These are phyloP conservation scores for Sporothrix inflata DNA, from an alignment of 2,329 filamentous ascomycete species.

Conservation along the genomic window DNA sequence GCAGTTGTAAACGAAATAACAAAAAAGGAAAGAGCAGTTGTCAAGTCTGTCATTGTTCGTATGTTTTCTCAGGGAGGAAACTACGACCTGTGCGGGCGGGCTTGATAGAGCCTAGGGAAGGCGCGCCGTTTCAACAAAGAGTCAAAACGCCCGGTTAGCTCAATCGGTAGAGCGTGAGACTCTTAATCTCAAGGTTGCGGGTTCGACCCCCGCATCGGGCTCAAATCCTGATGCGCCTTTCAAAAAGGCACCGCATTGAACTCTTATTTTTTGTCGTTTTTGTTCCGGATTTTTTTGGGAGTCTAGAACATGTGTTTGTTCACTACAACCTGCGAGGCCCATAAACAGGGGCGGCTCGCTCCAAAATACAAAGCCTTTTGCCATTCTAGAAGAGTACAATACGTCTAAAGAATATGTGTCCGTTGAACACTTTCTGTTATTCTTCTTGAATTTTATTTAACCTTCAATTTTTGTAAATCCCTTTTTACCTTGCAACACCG, in stretches of 20 bases:
- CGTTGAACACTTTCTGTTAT: no score
- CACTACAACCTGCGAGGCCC: no score
- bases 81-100: no score
- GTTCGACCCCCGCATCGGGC: constrained; percentile 53
- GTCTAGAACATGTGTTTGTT: not conserved
- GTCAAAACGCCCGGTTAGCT: constrained; percentile 58
- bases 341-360: no score
- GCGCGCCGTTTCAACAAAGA: constrained; percentile 13
- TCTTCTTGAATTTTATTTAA: no score
- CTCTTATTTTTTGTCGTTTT: constrained; percentile 14
- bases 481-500: no score
- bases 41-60: not conserved
- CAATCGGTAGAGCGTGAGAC: constrained; percentile 75
- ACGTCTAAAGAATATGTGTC: no score
- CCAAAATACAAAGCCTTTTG: no score
- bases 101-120: not conserved
- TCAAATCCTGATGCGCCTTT: constrained; percentile 46
- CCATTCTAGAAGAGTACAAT: no score
- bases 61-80: not conserved
- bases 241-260: constrained; percentile 20
- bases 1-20: not conserved
- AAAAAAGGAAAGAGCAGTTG: not conserved
- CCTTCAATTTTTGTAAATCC: no score
- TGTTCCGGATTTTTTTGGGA: not conserved
- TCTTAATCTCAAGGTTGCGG: constrained; percentile 54